A percentile compares a stretch with the other conserved stretches of the same genome.
These are phyloP conservation scores for Zymoseptoria crescenta DNA, from an alignment of 2,329 filamentous ascomycete species.

Conservation along the genomic window DNA sequence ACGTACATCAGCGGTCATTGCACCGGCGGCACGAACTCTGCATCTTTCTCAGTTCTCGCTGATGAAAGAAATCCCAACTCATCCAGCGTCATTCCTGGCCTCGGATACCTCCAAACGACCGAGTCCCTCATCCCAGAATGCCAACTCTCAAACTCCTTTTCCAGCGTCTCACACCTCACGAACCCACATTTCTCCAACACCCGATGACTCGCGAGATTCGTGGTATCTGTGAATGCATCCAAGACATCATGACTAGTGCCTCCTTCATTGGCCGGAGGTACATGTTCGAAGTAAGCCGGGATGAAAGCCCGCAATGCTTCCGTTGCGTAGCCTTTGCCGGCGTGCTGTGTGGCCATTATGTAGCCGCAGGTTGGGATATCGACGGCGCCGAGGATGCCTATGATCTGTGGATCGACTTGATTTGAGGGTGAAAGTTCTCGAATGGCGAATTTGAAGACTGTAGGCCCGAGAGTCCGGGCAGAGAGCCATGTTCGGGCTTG, in stretches of 20 bases:
- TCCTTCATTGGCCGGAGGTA: constrained; percentile 20
- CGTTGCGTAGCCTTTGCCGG: constrained; percentile 37
- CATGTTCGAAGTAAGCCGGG: constrained; percentile 34
- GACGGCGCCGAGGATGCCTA: constrained; percentile 33
- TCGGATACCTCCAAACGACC: constrained; percentile 28
- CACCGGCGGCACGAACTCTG: constrained; percentile 8
- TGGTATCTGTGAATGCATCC: constrained; percentile 41
- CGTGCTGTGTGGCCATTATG: constrained; percentile 10
- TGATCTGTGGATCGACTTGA: constrained; percentile 49
- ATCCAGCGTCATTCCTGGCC: constrained; percentile 22
- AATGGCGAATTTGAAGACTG: constrained; percentile 52
- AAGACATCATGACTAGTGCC: constrained; percentile 30
- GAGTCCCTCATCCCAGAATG: constrained; percentile 30
- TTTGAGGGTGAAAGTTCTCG: constrained; percentile 43
- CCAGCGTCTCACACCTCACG: constrained; percentile 31
- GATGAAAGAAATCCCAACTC: constrained; percentile 12
- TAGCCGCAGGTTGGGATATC: not conserved
- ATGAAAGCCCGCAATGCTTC: constrained; percentile 38
- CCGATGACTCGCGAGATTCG: constrained; percentile 47
- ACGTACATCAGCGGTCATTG: too few relatives aligned
- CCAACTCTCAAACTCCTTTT: constrained; percentile 33
- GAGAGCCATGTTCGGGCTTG: constrained; percentile 32
- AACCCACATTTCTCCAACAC: constrained; percentile 54
- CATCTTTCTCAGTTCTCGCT: constrained; percentile 3
- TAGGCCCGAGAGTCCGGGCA: constrained; percentile 27